Evolutionary conservation across 306 rosid species (phyloP).

Genomic region (Leucaena leucocephala): DNA sequence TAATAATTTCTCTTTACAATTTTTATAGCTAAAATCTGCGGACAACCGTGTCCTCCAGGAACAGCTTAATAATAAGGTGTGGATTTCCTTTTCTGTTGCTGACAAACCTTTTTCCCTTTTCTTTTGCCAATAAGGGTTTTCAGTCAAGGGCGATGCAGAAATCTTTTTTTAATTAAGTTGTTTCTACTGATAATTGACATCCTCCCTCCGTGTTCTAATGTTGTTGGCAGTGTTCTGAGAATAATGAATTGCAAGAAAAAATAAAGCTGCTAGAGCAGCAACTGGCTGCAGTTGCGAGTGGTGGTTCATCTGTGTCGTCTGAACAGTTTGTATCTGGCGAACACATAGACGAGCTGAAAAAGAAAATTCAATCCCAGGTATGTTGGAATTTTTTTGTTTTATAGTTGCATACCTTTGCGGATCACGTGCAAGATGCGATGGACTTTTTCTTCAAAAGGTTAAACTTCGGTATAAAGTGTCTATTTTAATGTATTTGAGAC

Average conservation of each 20-base stretch:
- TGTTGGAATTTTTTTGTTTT: slow-evolving; percentile 19
- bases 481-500: neutral
- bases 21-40: slow-evolving; percentile 82
- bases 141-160: slow-evolving; percentile 22
- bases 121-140: slow-evolving; percentile 6
- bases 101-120: neutral
- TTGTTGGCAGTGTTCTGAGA: slow-evolving; percentile 76
- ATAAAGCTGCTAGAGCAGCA: slow-evolving; percentile 70
- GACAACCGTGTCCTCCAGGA: slow-evolving; percentile 97
- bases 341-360: slow-evolving; percentile 67
- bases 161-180: slow-evolving; percentile 25
- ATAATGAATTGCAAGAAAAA: slow-evolving; percentile 72
- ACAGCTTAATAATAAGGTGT: slow-evolving; percentile 86
- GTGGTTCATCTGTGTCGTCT: slow-evolving; percentile 44
- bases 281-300: slow-evolving; percentile 50
- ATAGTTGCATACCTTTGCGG: slow-evolving; percentile 22
- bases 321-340: slow-evolving; percentile 57
- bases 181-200: slow-evolving; percentile 20
- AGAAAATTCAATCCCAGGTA: slow-evolving; percentile 91
- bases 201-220: slow-evolving; percentile 18
- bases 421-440: neutral
- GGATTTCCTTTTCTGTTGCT: slow-evolving; percentile 5
- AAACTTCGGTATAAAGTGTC: neutral
- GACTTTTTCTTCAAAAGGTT: neutral
- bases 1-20: slow-evolving; percentile 24